These are phyloP conservation scores for Neonothopanus nambi DNA, from an alignment of 1,284 basidiomycete species.

Conservation along the genomic window DNA sequence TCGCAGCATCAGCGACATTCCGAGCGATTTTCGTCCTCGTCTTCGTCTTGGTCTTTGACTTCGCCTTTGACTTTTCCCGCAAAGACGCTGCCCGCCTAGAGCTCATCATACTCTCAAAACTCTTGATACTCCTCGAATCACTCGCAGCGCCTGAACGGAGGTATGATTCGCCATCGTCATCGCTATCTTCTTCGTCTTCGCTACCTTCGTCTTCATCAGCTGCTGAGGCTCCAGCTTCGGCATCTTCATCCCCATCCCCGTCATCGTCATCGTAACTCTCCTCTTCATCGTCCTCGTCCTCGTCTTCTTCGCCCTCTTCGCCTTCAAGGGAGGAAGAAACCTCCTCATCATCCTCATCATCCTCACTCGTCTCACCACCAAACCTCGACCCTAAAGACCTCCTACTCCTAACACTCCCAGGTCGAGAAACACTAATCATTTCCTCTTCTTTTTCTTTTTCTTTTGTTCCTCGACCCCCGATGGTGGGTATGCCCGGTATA, in stretches of 20 bases:
- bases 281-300: no score
- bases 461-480: conserved; percentile 29
- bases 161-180: conserved; percentile 34
- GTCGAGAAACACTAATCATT: conserved; percentile 17
- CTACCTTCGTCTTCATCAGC: conserved; percentile 31
- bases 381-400: conserved; percentile 7
- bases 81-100: conserved; percentile 31
- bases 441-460: conserved; percentile 20
- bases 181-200: conserved; percentile 30
- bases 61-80: no score
- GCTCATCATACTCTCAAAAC: conserved; percentile 82
- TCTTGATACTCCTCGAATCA: conserved; percentile 71
- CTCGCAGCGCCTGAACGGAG: conserved; percentile 40
- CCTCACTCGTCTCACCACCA: conserved; percentile 15
- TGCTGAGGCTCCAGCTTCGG: conserved; percentile 33
- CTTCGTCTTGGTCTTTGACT: conserved; percentile 10
- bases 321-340: no score
- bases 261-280: no score
- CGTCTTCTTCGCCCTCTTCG: conserved; percentile 34
- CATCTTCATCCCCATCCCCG: no score
- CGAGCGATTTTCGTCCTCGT: conserved; percentile 35
- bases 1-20: conserved; percentile 26
- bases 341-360: no score
- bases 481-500: background rate
- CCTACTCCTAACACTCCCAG: conserved; percentile 14